Base-by-base conservation (phyloP, 768 basidiomycete species). In the Suillus placidus region DNA sequence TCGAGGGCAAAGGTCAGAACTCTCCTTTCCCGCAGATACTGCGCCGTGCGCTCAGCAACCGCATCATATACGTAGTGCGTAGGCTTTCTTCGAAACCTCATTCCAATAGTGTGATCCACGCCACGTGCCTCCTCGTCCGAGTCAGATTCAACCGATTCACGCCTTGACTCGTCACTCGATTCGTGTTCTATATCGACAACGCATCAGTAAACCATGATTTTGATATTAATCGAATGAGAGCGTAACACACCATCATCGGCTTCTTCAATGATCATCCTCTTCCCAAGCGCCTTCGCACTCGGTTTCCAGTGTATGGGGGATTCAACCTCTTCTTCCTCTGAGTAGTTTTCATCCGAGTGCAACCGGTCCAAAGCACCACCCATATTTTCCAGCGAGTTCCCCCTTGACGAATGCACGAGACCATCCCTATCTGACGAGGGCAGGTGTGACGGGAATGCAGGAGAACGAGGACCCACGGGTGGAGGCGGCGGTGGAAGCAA, bases 261-360 rank as follows among this genome's bases (percentile, higher is more conserved):
- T 56, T 80, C 81, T 60, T 87, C 85, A 2, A 88, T 76, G 18
- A 89, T 85, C 70, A 81, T 84, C 69, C 92, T 84, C 80, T 97
- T 97, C n/a, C 95, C 95, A 2, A 95, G 83, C 4, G 95, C 94
- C 75, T 96, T 97, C 43, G 86, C 90, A 74, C 93, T 95, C 0
- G 92, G 95, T 68, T 83, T n/a, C n/a, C n/a, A n/a, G n/a, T n/a
- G 82, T 13, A 82, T 71, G n/a, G 84, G 85, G 16, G 79, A 75
- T 58, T 62, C 66, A 16, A 71, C 61, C 5, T 80, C 72, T 6
- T 76, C 78, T 18, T 82, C 80, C 63, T 65, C 69, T 30, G 20
- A 58, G 63, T 42, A 23, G n/a, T 71, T 67, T 18, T 76, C 72
- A 60, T 75, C 71, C 14, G 73, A 67, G 16, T 72, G 70, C 58